Percentiles rank a stretch among this genome's conserved stretches.
Evolutionary conservation across 495 filamentous ascomycete species (phyloP).

Genomic region (Daldinia caldariorum): DNA sequence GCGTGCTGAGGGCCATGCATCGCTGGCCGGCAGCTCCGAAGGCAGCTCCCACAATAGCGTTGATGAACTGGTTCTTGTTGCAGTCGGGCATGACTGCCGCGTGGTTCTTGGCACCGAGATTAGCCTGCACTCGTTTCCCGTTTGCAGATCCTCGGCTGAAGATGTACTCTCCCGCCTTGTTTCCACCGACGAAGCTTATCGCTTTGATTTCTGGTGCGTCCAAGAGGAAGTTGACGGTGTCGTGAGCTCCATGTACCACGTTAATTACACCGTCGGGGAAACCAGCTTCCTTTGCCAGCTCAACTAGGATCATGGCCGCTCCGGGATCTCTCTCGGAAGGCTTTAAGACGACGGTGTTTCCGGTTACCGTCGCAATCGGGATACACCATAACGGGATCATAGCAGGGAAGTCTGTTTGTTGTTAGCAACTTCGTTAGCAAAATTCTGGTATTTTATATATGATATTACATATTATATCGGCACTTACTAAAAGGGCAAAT

Average conservation of each 20-base stretch:
- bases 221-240: constrained; percentile 96
- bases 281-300: constrained; percentile 88
- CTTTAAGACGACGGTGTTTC: constrained; percentile 95
- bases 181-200: constrained; percentile 96
- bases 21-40: constrained; percentile 97
- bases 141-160: constrained; percentile 89
- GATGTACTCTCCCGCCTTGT: constrained; percentile 98
- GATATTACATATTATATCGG: background rate
- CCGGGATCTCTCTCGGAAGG: constrained; percentile 98
- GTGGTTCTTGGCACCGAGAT: constrained; percentile 98
- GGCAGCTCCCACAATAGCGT: constrained; percentile 92
- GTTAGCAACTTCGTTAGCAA: constrained; percentile 32
- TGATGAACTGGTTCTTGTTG: constrained; percentile 97
- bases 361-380: constrained; percentile 91
- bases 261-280: constrained; percentile 96
- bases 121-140: constrained; percentile 93
- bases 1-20: constrained; percentile 95
- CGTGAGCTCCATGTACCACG: constrained; percentile 89
- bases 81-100: constrained; percentile 93
- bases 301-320: constrained; percentile 96
- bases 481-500: constrained; percentile 97
- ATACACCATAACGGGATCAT: constrained; percentile 99
- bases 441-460: background rate
- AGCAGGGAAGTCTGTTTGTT: constrained; percentile 88
- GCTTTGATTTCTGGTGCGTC: constrained; percentile 97